Evolutionary conservation across 2,329 filamentous ascomycete genomes (phyloP).

Genomic region (Fonsecaea erecta): DNA sequence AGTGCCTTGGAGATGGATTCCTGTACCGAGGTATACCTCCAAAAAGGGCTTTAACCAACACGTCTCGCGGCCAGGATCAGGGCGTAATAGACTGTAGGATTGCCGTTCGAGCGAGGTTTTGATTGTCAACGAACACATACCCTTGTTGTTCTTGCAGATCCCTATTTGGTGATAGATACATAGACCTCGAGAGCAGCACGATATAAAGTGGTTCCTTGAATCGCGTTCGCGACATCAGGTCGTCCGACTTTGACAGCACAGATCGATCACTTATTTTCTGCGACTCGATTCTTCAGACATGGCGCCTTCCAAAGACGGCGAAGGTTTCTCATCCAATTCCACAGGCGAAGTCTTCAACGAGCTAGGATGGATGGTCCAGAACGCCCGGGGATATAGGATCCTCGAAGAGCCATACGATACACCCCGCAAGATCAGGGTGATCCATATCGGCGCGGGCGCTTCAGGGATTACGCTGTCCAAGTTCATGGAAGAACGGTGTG

Average conservation of each 20-base stretch:
- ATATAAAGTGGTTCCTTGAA: neutral
- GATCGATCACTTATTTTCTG: neutral
- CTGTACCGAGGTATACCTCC: neutral
- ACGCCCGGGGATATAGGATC: conserved; percentile 24
- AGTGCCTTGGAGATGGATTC: neutral
- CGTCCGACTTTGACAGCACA: neutral
- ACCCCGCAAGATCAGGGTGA: conserved; percentile 39
- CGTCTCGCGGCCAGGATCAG: neutral
- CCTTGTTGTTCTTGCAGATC: neutral
- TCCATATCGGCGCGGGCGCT: conserved; percentile 48
- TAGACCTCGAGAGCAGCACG: neutral
- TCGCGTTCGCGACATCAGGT: neutral
- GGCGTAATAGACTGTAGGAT: neutral
- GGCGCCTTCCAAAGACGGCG: conserved; percentile 25
- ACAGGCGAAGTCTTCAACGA: conserved; percentile 25
- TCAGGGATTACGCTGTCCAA: conserved; percentile 48
- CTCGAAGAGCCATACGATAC: conserved; percentile 26
- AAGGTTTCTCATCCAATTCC: conserved; percentile 19
- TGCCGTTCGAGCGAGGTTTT: neutral
- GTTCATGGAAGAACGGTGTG: conserved; percentile 32
- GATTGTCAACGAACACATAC: neutral
- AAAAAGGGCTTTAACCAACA: neutral
- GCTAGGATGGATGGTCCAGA: conserved; percentile 24
- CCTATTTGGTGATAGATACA: neutral
- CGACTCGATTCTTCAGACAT: neutral